Conservation (phyloP, 345 rosid species). For the Cardiospermum halicacabum region DNA sequence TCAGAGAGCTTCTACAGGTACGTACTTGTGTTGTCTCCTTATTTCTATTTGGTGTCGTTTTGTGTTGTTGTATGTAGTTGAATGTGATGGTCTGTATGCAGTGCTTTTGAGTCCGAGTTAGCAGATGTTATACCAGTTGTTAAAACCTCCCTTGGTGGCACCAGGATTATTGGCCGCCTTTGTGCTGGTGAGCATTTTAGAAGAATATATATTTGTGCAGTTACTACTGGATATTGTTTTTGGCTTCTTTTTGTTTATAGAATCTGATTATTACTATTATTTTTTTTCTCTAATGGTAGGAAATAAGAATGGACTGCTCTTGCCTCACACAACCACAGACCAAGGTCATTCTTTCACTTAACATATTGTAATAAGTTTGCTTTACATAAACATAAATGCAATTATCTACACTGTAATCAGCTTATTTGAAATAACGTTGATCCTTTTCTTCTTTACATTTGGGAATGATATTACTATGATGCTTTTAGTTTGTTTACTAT, state of each 20-base stretch:
- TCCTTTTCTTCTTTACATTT: too few relatives aligned
- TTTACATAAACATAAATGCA: neutral
- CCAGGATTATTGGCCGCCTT: constrained; percentile 79
- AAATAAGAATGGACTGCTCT: constrained; percentile 90
- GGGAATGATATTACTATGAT: neutral
- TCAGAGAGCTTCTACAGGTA: constrained; percentile 85
- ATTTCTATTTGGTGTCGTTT: constrained; percentile 3
- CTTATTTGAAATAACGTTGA: too few relatives aligned
- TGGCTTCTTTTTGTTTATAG: too few relatives aligned
- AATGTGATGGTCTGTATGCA: too few relatives aligned
- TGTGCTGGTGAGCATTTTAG: constrained; percentile 56
- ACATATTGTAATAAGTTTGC: neutral
- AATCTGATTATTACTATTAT: too few relatives aligned
- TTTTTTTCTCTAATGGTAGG: too few relatives aligned
- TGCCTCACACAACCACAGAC: constrained; percentile 91
- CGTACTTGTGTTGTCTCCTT: neutral
- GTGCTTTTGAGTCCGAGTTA: constrained; percentile 81
- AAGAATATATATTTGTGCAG: neutral
- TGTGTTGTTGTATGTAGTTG: too few relatives aligned
- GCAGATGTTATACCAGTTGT: constrained; percentile 84
- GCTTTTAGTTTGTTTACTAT: neutral
- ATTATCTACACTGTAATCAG: neutral
- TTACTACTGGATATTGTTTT: neutral
- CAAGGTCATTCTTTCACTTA: constrained; percentile 56
- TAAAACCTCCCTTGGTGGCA: constrained; percentile 82